Evolutionary conservation across 75 land plant species (phyloP), one percentile per base, ranked within the genome.

Genomic region (Chamaecyparis obtusa): DNA sequence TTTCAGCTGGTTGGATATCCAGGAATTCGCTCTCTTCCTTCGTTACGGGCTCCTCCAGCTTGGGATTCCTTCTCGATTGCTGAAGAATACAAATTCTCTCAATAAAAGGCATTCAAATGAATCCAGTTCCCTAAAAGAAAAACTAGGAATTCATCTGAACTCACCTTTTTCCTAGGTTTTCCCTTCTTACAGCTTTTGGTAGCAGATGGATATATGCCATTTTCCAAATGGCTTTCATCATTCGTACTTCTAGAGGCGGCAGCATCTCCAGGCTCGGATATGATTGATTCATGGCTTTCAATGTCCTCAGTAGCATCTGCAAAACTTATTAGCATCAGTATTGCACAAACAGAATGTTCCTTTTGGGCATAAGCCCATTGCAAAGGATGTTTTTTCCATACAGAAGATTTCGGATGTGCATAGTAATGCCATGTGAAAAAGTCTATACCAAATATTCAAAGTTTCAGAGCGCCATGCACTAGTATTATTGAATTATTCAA

Each of bases 101-200:
- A 81, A 44, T 74, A 74, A 32, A 14, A 32, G 76, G 36, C 36
- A 74, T 81, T 81, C 49, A 81, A 11, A 81, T 81, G 51, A 81
- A 44, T 27, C 8, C 24, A 24, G n/a, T 43, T 44, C 11, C 83
- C 30, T 41, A 24, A 81, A 43, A 81, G 51, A 32, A 21, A 27
- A 81, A 24, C 21, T 43, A 81, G 30, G 5, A 39, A 81, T 10
- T 2, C 14, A 81, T 81, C 10, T 46, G 2, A 2, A 81, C 83
- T 81, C 24, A 81, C 83, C 83, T 81, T 81, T 81, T 81, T 19
- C 51, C 32, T 44, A 46, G 83, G 46, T 81, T 30, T 81, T 27
- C 83, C 83, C 33, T 81, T 81, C 41, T 51, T 81, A 81, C 83
- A 81, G 51, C 83, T 81, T 44, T 81, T 81, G 0, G 83, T n/a